These are phyloP conservation scores for Theileria orientalis DNA, from an alignment of 169 alveolate species.

Conservation along the genomic window DNA sequence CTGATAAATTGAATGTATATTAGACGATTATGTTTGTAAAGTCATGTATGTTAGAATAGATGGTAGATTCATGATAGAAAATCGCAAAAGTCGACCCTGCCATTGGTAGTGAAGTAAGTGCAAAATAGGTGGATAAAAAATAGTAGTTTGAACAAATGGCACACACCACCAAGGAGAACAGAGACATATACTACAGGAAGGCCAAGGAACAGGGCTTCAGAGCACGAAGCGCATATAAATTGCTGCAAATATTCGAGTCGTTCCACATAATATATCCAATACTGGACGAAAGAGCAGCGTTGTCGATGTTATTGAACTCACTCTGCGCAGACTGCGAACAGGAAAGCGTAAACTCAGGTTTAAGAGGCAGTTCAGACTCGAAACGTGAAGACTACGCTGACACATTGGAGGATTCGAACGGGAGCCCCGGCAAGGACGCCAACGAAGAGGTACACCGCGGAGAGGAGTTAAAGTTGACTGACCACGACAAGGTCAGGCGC, in stretches of 20 bases:
- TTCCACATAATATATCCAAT: constrained; percentile 76
- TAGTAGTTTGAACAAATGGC: constrained; percentile 90
- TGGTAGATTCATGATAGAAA: no score
- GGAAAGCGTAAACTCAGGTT: neutral
- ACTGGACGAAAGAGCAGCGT: constrained; percentile 23
- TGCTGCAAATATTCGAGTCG: constrained; percentile 91
- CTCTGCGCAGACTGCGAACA: constrained; percentile 5
- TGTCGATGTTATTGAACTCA: neutral
- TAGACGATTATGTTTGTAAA: no score
- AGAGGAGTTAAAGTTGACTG: neutral
- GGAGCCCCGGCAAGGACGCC: neutral
- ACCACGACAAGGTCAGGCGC: constrained; percentile 1
- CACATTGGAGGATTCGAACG: neutral
- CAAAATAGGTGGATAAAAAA: no score
- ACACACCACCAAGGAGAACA: constrained; percentile 86
- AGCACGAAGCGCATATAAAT: constrained; percentile 96
- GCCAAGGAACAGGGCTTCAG: constrained; percentile 97
- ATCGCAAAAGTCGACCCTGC: no score
- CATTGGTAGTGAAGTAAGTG: no score
- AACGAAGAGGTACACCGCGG: neutral
- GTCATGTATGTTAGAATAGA: no score
- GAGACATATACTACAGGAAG: constrained; percentile 94
- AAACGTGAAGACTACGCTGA: neutral
- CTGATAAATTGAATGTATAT: no score
- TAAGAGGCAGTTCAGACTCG: neutral